phyloP scores from a whole-genome alignment of 2,329 filamentous ascomycete species.

The Paecilomyces variotii region DNA sequence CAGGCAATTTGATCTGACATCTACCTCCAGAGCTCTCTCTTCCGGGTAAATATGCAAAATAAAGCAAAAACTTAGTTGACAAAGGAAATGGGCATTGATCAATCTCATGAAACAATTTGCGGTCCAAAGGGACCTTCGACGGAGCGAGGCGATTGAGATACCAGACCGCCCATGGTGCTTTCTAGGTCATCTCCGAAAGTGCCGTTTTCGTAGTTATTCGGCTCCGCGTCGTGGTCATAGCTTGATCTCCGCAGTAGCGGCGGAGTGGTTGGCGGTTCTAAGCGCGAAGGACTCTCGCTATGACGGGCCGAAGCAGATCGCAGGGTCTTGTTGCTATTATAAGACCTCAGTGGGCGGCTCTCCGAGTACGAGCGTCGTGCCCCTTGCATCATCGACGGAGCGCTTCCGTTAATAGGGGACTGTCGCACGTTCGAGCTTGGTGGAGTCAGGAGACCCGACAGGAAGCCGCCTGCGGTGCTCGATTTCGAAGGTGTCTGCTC shows the following conservation, averaged over 20 bases:
- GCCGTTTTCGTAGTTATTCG: conserved; percentile 37
- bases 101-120: conserved; percentile 11
- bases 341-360: conserved; percentile 25
- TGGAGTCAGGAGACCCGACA: conserved; percentile 82
- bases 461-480: conserved; percentile 51
- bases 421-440: conserved; percentile 66
- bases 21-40: neutral
- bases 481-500: conserved; percentile 55
- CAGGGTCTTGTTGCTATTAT: conserved; percentile 16
- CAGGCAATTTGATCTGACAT: neutral
- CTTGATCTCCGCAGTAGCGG: conserved; percentile 47
- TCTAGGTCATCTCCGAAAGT: conserved; percentile 44
- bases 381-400: conserved; percentile 17
- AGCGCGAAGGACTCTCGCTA: conserved; percentile 15
- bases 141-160: conserved; percentile 24
- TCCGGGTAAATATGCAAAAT: conserved; percentile 5
- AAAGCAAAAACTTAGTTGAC: conserved; percentile 1
- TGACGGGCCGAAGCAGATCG: conserved; percentile 24
- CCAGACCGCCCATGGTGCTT: conserved; percentile 37
- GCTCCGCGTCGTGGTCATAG: conserved; percentile 55
- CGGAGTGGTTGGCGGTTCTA: conserved; percentile 41
- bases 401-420: conserved; percentile 41
- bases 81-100: neutral
- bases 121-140: conserved; percentile 26
- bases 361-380: conserved; percentile 23